Evolutionary conservation across 2,329 filamentous ascomycete genomes (phyloP).

Genomic region (Trichoderma hamatum): DNA sequence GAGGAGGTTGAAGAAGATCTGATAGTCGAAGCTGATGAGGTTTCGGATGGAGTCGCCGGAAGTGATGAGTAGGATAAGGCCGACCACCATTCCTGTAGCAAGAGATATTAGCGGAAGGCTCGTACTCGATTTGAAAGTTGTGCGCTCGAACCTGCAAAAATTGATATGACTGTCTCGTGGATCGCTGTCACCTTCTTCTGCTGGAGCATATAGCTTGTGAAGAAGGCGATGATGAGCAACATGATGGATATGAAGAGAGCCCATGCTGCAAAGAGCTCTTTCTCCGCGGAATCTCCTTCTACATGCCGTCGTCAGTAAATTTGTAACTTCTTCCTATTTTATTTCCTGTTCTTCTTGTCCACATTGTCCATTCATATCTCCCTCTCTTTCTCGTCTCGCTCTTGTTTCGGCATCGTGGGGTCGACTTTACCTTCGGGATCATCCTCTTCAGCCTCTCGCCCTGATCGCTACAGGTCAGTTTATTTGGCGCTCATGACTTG

Average conservation of each 20-base stretch:
- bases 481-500: background rate
- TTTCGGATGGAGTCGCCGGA: conserved; percentile 83
- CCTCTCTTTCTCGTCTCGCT: background rate
- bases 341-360: background rate
- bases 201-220: conserved; percentile 95
- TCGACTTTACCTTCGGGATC: conserved; percentile 42
- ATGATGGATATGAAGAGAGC: conserved; percentile 95
- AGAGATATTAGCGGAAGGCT: background rate
- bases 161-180: conserved; percentile 97
- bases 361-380: background rate
- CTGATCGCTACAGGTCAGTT: conserved; percentile 6
- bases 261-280: conserved; percentile 96
- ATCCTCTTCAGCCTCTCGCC: conserved; percentile 36
- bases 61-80: conserved; percentile 80
- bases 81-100: conserved; percentile 84
- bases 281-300: conserved; percentile 80
- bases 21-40: conserved; percentile 95
- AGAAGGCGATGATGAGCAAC: conserved; percentile 90
- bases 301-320: conserved; percentile 23
- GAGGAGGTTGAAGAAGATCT: conserved; percentile 98
- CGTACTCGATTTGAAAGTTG: background rate
- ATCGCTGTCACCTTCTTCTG: conserved; percentile 96
- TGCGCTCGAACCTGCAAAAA: conserved; percentile 74
- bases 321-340: background rate
- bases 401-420: conserved; percentile 9